A percentile compares a stretch with the other conserved stretches of the same genome.
These are phyloP conservation scores for Aureobasidium sp. DNA, from an alignment of 2,329 filamentous ascomycete species.

Conservation along the genomic window DNA sequence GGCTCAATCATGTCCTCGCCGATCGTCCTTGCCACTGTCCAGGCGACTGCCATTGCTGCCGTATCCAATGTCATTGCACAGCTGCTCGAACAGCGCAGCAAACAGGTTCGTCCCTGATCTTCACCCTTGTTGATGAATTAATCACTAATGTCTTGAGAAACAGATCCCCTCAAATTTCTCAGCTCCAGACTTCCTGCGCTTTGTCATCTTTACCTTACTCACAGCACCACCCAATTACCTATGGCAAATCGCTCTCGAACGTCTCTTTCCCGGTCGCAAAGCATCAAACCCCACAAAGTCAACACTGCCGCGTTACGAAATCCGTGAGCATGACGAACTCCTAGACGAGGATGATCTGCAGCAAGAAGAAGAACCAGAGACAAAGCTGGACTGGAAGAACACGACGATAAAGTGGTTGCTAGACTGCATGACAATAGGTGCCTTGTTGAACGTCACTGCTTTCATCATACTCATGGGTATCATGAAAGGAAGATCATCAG, in stretches of 20 bases:
- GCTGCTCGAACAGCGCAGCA: slow-evolving; percentile 39
- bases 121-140: background rate
- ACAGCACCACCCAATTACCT: slow-evolving; percentile 49
- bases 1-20: slow-evolving; percentile 23
- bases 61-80: slow-evolving; percentile 68
- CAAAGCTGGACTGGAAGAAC: background rate
- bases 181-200: slow-evolving; percentile 41
- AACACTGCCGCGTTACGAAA: background rate
- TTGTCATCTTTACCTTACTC: slow-evolving; percentile 45
- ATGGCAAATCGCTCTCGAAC: slow-evolving; percentile 50
- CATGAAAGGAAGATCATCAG: slow-evolving; percentile 15
- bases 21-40: slow-evolving; percentile 52
- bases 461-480: slow-evolving; percentile 50
- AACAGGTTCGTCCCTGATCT: background rate
- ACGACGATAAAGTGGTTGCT: slow-evolving; percentile 46
- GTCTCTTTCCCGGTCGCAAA: slow-evolving; percentile 41
- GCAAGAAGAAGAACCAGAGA: background rate
- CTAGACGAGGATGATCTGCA: background rate
- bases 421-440: slow-evolving; percentile 54
- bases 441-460: slow-evolving; percentile 52
- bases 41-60: slow-evolving; percentile 56
- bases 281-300: background rate
- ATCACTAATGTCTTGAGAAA: background rate
- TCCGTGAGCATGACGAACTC: background rate
- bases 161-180: slow-evolving; percentile 40